These are phyloP conservation scores for Potentilla sterilis DNA, from an alignment of 306 rosid genomes.

Conservation along the genomic window DNA sequence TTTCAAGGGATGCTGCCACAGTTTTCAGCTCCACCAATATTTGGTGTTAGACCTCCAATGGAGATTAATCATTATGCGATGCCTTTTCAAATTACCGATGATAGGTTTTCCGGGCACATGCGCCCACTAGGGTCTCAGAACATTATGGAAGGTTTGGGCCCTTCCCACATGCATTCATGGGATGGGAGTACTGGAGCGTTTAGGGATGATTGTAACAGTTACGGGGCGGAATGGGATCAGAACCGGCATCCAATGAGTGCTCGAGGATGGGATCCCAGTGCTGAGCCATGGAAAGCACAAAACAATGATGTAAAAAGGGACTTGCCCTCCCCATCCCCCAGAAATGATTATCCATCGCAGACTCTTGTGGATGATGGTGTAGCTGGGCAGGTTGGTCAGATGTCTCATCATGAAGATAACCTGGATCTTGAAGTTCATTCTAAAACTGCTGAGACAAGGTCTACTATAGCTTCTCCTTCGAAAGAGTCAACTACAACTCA, in stretches of 20 bases:
- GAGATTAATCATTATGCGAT: constrained; percentile 81
- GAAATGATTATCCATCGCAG: constrained; percentile 52
- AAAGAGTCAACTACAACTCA: constrained; percentile 45
- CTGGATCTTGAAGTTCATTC: constrained; percentile 35
- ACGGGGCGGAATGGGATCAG: constrained; percentile 90
- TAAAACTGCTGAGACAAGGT: constrained; percentile 55
- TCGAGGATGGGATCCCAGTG: constrained; percentile 83
- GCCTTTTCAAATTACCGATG: constrained; percentile 88
- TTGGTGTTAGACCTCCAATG: constrained; percentile 83
- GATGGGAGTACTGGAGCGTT: constrained; percentile 78
- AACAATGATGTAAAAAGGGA: constrained; percentile 70
- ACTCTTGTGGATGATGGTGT: constrained; percentile 49
- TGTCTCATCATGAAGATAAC: constrained; percentile 52
- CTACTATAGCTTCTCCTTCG: constrained; percentile 47
- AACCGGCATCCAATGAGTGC: constrained; percentile 69
- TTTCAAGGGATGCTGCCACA: constrained; percentile 86
- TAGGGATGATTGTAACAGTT: constrained; percentile 78
- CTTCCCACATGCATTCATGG: constrained; percentile 92
- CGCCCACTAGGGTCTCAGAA: constrained; percentile 93
- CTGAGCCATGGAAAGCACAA: constrained; percentile 86
- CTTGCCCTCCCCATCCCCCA: constrained; percentile 61
- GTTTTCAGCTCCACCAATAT: constrained; percentile 75
- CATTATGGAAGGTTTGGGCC: constrained; percentile 88
- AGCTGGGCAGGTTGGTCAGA: constrained; percentile 48
- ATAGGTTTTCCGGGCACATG: constrained; percentile 82